phyloP scores from a whole-genome alignment of 495 filamentous ascomycete species.

The Neurospora sp. region DNA sequence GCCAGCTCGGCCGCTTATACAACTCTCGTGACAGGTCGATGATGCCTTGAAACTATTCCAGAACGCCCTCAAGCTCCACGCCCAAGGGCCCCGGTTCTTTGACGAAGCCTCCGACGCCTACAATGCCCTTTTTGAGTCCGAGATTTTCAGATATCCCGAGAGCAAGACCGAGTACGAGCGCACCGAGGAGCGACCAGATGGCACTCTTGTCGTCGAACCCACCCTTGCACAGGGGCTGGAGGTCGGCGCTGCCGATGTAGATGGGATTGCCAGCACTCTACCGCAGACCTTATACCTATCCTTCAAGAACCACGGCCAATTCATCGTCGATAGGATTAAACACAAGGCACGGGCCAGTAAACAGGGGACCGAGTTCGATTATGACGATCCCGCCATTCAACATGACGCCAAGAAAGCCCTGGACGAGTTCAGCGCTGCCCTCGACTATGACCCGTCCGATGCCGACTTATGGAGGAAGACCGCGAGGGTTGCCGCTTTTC shows the following conservation, averaged over 20 bases:
- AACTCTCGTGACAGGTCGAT: conserved; percentile 53
- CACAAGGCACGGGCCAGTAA: conserved; percentile 31
- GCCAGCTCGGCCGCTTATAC: not conserved
- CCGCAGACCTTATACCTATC: conserved; percentile 85
- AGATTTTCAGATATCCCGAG: conserved; percentile 88
- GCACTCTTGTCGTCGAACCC: conserved; percentile 24
- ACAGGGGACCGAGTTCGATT: conserved; percentile 17
- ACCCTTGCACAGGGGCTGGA: conserved; percentile 30
- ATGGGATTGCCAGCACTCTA: conserved; percentile 66
- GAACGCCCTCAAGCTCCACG: conserved; percentile 80
- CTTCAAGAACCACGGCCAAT: conserved; percentile 92
- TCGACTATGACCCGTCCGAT: conserved; percentile 87
- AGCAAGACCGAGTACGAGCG: conserved; percentile 68
- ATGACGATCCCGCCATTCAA: conserved; percentile 30
- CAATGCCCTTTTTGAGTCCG: conserved; percentile 72
- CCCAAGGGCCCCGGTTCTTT: conserved; percentile 69
- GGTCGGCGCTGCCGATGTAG: conserved; percentile 39
- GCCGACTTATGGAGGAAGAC: conserved; percentile 87
- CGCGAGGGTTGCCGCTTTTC: conserved; percentile 62
- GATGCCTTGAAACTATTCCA: conserved; percentile 95
- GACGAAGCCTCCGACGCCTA: conserved; percentile 75
- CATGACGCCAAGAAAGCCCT: conserved; percentile 40
- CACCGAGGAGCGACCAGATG: conserved; percentile 50
- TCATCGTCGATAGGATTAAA: conserved; percentile 63
- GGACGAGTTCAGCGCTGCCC: conserved; percentile 57